Conservation (phyloP, 306 rosid genomes). For the Dryas alaskensis region DNA sequence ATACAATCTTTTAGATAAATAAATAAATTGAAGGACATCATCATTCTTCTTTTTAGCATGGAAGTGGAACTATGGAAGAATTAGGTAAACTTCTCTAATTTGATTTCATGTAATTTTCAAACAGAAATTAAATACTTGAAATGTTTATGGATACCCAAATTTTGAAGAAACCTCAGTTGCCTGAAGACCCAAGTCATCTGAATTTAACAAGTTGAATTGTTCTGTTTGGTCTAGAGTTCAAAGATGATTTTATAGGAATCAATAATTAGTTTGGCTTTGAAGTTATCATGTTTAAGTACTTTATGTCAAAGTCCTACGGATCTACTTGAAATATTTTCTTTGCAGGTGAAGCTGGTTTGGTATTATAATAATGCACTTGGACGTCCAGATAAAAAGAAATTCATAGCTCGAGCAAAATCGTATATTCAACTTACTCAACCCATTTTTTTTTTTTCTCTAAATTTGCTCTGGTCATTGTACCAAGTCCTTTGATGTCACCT, state of each 20-base stretch:
- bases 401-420: slow-evolving; percentile 88
- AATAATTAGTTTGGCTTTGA: slow-evolving; percentile 3
- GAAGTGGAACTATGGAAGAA: not conserved
- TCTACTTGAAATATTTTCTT: slow-evolving; percentile 24
- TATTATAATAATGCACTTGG: slow-evolving; percentile 95
- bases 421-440: slow-evolving; percentile 40
- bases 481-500: slow-evolving; percentile 19
- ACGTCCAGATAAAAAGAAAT: slow-evolving; percentile 83
- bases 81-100: not conserved
- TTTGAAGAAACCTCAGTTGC: slow-evolving; percentile 2
- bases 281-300: slow-evolving; percentile 12
- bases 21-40: not conserved
- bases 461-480: slow-evolving; percentile 23
- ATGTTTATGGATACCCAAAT: not conserved
- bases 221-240: slow-evolving; percentile 3
- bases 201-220: not conserved
- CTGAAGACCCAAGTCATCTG: not conserved
- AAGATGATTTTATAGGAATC: slow-evolving; percentile 12
- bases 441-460: slow-evolving; percentile 21
- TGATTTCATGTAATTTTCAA: not conserved
- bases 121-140: not conserved
- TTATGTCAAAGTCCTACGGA: not conserved
- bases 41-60: not conserved
- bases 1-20: not conserved
- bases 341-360: slow-evolving; percentile 96